A percentile compares a stretch with the other conserved stretches of the same genome.
phyloP scores from a whole-genome alignment of 106 monocot genomes.

The Alisma plantagoaquatica region DNA sequence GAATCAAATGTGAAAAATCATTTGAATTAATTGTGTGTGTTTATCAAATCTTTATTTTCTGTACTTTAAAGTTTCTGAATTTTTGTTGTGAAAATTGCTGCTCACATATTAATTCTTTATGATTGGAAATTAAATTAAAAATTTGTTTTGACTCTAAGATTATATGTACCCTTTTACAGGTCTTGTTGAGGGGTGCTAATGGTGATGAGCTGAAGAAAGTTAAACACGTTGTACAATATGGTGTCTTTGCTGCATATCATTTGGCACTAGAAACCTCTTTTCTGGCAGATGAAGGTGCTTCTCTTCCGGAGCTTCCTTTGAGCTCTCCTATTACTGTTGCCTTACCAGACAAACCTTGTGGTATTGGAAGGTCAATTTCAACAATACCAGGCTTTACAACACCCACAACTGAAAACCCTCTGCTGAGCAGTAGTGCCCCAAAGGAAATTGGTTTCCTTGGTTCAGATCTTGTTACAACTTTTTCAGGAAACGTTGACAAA shows the following conservation, averaged over 20 bases:
- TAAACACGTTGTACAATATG: slow-evolving; percentile 85
- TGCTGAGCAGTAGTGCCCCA: slow-evolving; percentile 8
- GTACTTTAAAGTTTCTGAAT: too few species aligned
- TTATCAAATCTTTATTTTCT: too few species aligned
- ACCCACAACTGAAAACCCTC: slow-evolving; percentile 13
- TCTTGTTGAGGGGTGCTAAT: slow-evolving; percentile 73
- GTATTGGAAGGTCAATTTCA: slow-evolving; percentile 49
- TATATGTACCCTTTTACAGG: slow-evolving; percentile 32
- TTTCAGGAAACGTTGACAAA: neutral
- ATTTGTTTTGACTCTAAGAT: too few species aligned
- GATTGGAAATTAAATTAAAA: too few species aligned
- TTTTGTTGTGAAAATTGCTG: too few species aligned
- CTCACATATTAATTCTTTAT: too few species aligned
- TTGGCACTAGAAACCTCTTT: slow-evolving; percentile 91
- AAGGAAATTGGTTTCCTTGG: slow-evolving; percentile 1
- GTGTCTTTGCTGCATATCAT: slow-evolving; percentile 90
- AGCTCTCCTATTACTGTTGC: slow-evolving; percentile 63
- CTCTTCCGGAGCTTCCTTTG: slow-evolving; percentile 75
- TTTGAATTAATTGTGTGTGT: too few species aligned
- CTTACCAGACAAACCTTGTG: slow-evolving; percentile 51
- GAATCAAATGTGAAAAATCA: too few species aligned
- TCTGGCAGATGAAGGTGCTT: slow-evolving; percentile 93
- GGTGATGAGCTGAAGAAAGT: slow-evolving; percentile 81
- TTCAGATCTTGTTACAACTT: neutral
- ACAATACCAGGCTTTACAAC: slow-evolving; percentile 32